phyloP scores from a whole-genome alignment of 1,139 yeast species.

The Candida tropicalis region DNA sequence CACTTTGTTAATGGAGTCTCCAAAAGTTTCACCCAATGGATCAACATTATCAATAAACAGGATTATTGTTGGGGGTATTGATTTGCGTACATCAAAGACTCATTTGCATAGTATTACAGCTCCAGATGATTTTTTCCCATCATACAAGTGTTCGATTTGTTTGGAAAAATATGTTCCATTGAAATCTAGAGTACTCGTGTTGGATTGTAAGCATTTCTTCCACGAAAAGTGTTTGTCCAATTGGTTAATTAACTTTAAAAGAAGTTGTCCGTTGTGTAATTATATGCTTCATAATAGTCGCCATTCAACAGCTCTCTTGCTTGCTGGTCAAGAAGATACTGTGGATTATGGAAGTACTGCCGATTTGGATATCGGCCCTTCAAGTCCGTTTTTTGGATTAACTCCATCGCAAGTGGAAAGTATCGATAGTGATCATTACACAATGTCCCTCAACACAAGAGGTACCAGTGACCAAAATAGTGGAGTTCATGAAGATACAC shows the following conservation, averaged over 20 bases:
- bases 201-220: slow-evolving; percentile 47
- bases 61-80: slow-evolving; percentile 35
- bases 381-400: slow-evolving; percentile 10
- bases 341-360: slow-evolving; percentile 23
- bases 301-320: slow-evolving; percentile 15
- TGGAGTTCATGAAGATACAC: not conserved
- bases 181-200: slow-evolving; percentile 40
- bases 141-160: slow-evolving; percentile 51
- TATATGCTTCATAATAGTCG: slow-evolving; percentile 21
- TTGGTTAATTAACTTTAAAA: slow-evolving; percentile 48
- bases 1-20: slow-evolving; percentile 14
- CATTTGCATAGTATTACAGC: slow-evolving; percentile 30
- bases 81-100: slow-evolving; percentile 25
- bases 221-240: slow-evolving; percentile 49
- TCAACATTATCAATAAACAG: slow-evolving; percentile 25
- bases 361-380: slow-evolving; percentile 21
- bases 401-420: slow-evolving; percentile 14
- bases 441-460: not conserved
- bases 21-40: slow-evolving; percentile 18
- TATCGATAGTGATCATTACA: slow-evolving; percentile 6
- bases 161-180: slow-evolving; percentile 43
- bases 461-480: not conserved
- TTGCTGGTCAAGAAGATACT: slow-evolving; percentile 23
- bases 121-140: slow-evolving; percentile 40
- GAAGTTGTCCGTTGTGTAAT: slow-evolving; percentile 51